Base-by-base conservation (phyloP, 106 monocot species). In the Platanthera zijinensis region DNA sequence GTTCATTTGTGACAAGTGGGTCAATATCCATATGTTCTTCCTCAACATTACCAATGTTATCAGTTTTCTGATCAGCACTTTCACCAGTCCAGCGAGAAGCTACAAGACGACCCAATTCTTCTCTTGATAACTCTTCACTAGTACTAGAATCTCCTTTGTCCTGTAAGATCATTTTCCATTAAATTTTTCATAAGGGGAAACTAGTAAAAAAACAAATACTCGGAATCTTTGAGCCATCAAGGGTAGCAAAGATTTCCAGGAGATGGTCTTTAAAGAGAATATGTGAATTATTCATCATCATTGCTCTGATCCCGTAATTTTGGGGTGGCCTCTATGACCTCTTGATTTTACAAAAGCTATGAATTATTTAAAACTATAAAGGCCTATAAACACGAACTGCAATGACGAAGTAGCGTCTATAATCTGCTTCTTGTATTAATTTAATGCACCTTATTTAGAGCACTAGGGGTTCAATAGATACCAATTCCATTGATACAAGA, bases 81-180 rank as follows among this genome's bases (percentile, higher is more conserved):
- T 94, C 94, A 11, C 99, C 94, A 13, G 94, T 99, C 99, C 99
- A 99, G 14, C 99, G 92, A 80, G 99, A 99, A 77, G 99, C 99
- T 75, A 99, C 88, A 77, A 86, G 82, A 69, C 99, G 94, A 19
- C 99, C 99, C 67, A 99, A 78, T 72, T 99, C 99, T 80, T 94
- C 99, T 76, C 84, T 99, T 57, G 99, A 94, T 74, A 99, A 84
- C 51, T 80, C 92, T 72, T 88, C 88, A 30, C 79, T 72, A 51
- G 51, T 51, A 72, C 21, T 51, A 74, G 81, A 73, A 73, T 47
- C 77, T 46, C 22, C 78, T 52, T 83, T 64, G n/a, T 82, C 83
- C 89, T 92, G 78, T 45, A 78, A 72, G 30, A 82, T 51, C 21
- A 51, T 51, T 72, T 50, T 50, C 10, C 51, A 50, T 50, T 21